Evolutionary conservation across 495 filamentous ascomycete species (phyloP).

Genomic region (Aspergillus sclerotioniger): DNA sequence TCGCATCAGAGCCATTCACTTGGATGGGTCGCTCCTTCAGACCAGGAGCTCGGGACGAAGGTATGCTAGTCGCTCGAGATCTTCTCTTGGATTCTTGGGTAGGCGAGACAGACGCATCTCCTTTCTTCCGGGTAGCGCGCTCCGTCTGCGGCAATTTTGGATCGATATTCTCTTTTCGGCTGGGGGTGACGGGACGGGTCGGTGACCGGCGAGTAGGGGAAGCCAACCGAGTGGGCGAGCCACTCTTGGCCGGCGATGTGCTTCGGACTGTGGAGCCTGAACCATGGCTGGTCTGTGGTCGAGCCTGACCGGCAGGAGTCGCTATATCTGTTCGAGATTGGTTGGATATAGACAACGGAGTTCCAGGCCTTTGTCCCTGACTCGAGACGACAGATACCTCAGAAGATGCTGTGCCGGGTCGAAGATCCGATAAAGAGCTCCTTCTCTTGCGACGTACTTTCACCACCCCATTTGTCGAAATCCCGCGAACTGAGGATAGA

Average conservation of each 20-base stretch:
- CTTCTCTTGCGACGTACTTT: conserved; percentile 71
- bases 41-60: conserved; percentile 41
- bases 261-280: conserved; percentile 32
- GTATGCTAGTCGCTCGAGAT: conserved; percentile 54
- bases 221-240: conserved; percentile 31
- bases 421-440: conserved; percentile 88
- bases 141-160: conserved; percentile 35
- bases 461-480: conserved; percentile 39
- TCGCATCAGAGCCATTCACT: conserved; percentile 37
- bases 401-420: conserved; percentile 52
- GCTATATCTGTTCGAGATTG: conserved; percentile 28
- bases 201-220: conserved; percentile 43
- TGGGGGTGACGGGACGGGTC: conserved; percentile 45
- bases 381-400: conserved; percentile 36
- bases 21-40: conserved; percentile 52
- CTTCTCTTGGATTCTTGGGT: conserved; percentile 44
- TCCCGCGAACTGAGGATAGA: conserved; percentile 35
- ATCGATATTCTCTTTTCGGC: conserved; percentile 56
- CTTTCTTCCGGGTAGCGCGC: conserved; percentile 34
- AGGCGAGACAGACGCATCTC: conserved; percentile 40
- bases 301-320: conserved; percentile 34
- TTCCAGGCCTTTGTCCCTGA: conserved; percentile 34
- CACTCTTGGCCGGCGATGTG: conserved; percentile 31
- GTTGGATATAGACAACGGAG: conserved; percentile 31
- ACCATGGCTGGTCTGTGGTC: conserved; percentile 35